A percentile compares a stretch with the other conserved stretches of the same genome.
Conservation (phyloP, 164 flowering plant species). For the Houttuynia cordata region DNA sequence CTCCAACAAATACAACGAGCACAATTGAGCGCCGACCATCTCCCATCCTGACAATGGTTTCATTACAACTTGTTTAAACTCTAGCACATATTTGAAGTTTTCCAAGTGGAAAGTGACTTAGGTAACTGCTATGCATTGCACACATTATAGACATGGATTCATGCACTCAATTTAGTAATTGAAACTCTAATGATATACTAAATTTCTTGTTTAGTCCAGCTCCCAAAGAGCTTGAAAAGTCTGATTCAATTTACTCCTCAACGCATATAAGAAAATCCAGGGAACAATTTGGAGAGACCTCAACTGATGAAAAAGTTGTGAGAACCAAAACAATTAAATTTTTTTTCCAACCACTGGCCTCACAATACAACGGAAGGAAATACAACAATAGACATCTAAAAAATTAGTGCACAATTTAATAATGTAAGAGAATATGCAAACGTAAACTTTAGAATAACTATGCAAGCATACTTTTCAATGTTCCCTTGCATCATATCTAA, state of each 20-base stretch:
- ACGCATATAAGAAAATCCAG: too few species aligned
- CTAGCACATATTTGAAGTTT: not conserved
- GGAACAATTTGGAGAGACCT: too few species aligned
- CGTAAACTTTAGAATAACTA: not conserved
- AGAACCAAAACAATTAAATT: too few species aligned
- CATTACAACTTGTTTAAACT: not conserved
- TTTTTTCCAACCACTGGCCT: too few species aligned
- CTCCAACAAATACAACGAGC: slow-evolving; percentile 93
- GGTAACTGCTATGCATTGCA: not conserved
- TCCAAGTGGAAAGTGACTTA: not conserved
- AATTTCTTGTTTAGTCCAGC: not conserved
- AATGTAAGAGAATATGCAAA: not conserved
- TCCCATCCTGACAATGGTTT: slow-evolving; percentile 28
- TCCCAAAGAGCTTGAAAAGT: too few species aligned
- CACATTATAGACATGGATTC: not conserved
- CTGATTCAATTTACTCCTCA: too few species aligned
- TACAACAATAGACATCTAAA: not conserved
- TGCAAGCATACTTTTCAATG: slow-evolving; percentile 38
- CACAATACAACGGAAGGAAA: not conserved
- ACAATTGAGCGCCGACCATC: slow-evolving; percentile 84
- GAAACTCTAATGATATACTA: not conserved
- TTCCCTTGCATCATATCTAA: slow-evolving; percentile 36
- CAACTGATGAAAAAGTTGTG: too few species aligned
- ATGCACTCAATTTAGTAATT: not conserved
- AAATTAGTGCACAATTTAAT: not conserved